These are phyloP conservation scores for Pythium myriotylum DNA, from an alignment of 352 stramenopile species.

Conservation along the genomic window DNA sequence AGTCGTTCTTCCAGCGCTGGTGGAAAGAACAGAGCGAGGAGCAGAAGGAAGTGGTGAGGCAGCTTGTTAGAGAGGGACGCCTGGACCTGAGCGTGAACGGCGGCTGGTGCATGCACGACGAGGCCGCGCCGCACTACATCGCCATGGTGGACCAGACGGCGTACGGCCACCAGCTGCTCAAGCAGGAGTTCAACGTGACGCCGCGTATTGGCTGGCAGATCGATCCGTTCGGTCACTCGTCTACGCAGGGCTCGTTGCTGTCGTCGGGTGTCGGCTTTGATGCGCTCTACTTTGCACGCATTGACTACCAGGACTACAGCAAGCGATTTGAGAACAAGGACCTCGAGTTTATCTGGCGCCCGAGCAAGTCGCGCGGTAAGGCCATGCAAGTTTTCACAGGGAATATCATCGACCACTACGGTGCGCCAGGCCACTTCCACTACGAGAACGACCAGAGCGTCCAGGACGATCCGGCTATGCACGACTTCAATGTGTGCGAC, in stretches of 20 bases:
- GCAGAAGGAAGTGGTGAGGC: conserved; percentile 74
- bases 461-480: conserved; percentile 84
- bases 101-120: conserved; percentile 99
- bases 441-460: conserved; percentile 79
- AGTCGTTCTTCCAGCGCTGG: conserved; percentile 97
- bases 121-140: conserved; percentile 95
- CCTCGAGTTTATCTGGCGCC: conserved; percentile 96
- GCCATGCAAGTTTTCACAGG: conserved; percentile 85
- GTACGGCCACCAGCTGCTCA: conserved; percentile 95
- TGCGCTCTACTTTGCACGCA: conserved; percentile 96
- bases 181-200: conserved; percentile 92
- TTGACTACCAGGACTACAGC: conserved; percentile 97
- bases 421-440: conserved; percentile 70
- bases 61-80: conserved; percentile 90
- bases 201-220: conserved; percentile 98
- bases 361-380: conserved; percentile 85
- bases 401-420: conserved; percentile 87
- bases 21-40: conserved; percentile 89
- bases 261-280: conserved; percentile 94
- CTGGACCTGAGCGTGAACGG: conserved; percentile 95
- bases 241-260: conserved; percentile 93
- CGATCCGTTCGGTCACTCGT: conserved; percentile 95
- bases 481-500: conserved; percentile 89
- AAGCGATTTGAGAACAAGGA: conserved; percentile 85
- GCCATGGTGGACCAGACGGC: conserved; percentile 99